Conservation (phyloP, 345 rosid species). For the Mallotus nudiflorus region DNA sequence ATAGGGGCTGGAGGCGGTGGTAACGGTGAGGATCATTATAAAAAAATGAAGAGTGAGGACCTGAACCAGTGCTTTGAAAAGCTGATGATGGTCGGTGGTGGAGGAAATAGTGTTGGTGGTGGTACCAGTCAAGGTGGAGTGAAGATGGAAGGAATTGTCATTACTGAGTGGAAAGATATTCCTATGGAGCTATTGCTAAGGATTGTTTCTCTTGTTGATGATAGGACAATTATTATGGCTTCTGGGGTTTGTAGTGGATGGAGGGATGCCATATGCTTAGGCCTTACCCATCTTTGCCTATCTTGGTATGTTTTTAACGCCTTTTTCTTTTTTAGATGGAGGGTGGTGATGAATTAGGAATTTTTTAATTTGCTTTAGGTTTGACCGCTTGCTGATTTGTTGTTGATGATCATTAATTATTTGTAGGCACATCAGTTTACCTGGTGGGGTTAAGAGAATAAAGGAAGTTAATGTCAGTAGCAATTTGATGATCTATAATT, state of each 20-base stretch:
- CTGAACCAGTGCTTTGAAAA: conserved; percentile 60
- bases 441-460: conserved; percentile 5
- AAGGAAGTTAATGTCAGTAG: not conserved
- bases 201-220: conserved; percentile 72
- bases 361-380: not conserved
- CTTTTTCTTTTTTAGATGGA: not conserved
- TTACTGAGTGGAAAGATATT: conserved; percentile 83
- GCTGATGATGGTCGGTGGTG: conserved; percentile 49
- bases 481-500: conserved; percentile 5
- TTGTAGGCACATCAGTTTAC: conserved; percentile 5
- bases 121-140: not conserved
- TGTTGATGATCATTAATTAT: not conserved
- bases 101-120: conserved; percentile 12
- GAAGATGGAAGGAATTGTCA: conserved; percentile 49
- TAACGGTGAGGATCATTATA: no score
- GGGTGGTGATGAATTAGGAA: not conserved
- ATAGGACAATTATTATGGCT: conserved; percentile 70
- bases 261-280: conserved; percentile 84
- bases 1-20: conserved; percentile 27
- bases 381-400: not conserved
- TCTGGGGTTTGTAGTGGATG: conserved; percentile 90
- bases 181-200: conserved; percentile 78
- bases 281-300: conserved; percentile 75
- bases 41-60: conserved; percentile 44
- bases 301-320: conserved; percentile 53